These are phyloP conservation scores for Plenodomus lindquistii DNA, from an alignment of 2,329 filamentous ascomycete species.

Conservation along the genomic window DNA sequence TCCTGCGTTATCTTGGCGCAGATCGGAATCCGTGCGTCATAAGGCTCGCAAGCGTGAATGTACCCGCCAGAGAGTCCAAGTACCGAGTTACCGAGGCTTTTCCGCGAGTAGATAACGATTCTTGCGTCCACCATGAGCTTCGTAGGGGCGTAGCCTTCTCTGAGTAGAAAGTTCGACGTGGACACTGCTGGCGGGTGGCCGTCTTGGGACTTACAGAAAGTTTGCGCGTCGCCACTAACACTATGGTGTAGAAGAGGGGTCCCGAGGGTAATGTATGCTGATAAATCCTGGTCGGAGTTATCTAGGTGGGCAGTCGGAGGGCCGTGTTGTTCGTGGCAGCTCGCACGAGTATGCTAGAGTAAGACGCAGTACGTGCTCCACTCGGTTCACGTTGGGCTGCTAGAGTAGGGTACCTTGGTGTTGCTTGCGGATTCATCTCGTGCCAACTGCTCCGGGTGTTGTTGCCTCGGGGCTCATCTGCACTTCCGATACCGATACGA, in stretches of 20 bases:
- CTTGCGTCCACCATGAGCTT: background rate
- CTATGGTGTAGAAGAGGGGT: background rate
- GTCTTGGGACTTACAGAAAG: background rate
- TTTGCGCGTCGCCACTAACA: background rate
- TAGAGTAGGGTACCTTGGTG: background rate
- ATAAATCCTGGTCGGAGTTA: background rate
- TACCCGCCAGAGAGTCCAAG: background rate
- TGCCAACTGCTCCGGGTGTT: too few species aligned
- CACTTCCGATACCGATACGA: background rate
- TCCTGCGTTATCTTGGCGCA: constrained; percentile 1
- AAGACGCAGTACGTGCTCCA: background rate
- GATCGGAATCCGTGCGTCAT: constrained; percentile 11
- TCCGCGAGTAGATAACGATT: background rate
- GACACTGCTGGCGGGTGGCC: background rate
- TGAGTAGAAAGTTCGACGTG: background rate
- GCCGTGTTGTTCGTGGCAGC: too few species aligned
- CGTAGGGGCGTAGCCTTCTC: background rate
- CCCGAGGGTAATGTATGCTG: background rate
- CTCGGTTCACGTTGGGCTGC: background rate
- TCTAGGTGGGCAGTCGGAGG: background rate
- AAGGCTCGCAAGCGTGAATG: background rate
- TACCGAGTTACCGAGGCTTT: constrained; percentile 8
- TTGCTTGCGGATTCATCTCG: background rate
- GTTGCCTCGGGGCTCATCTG: too few species aligned
- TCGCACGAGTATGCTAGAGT: too few species aligned